phyloP scores from a whole-genome alignment of 192 early-diverging fungal genomes.

The Backusella morwellensis region DNA sequence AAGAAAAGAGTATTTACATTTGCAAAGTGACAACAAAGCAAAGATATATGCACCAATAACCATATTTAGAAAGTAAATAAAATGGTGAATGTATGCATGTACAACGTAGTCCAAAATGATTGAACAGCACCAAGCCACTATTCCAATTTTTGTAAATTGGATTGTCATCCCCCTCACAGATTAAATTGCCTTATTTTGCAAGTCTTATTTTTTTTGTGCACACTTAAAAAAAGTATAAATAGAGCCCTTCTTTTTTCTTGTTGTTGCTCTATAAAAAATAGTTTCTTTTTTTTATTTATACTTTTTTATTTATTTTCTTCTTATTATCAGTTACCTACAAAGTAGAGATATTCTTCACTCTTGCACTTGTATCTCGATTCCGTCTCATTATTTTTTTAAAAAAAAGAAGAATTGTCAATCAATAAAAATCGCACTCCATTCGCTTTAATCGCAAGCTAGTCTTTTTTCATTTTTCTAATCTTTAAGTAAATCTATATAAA shows the following conservation, averaged over 20 bases:
- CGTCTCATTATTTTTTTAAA: not conserved
- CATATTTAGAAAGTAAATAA: not conserved
- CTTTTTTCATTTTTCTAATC: not conserved
- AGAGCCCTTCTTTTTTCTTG: not conserved
- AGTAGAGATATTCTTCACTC: not conserved
- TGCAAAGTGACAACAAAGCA: not conserved
- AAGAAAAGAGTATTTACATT: not conserved
- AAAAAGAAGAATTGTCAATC: not conserved
- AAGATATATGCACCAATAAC: not conserved
- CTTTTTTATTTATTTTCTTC: not conserved
- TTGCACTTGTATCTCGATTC: not conserved
- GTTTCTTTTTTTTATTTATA: not conserved
- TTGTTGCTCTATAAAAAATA: not conserved
- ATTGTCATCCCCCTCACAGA: not conserved
- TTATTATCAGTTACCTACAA: no score
- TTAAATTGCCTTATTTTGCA: not conserved
- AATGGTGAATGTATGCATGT: no score
- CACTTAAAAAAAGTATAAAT: not conserved
- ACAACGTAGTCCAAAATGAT: not conserved
- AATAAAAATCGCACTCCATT: not conserved
- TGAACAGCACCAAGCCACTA: not conserved
- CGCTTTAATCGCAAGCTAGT: conserved; percentile 1
- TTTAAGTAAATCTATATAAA: not conserved
- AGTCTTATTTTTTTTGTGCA: not conserved
- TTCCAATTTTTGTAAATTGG: not conserved